These are phyloP conservation scores for Avena eriantha DNA, from an alignment of 176 grass and related monocot genomes.

Conservation along the genomic window DNA sequence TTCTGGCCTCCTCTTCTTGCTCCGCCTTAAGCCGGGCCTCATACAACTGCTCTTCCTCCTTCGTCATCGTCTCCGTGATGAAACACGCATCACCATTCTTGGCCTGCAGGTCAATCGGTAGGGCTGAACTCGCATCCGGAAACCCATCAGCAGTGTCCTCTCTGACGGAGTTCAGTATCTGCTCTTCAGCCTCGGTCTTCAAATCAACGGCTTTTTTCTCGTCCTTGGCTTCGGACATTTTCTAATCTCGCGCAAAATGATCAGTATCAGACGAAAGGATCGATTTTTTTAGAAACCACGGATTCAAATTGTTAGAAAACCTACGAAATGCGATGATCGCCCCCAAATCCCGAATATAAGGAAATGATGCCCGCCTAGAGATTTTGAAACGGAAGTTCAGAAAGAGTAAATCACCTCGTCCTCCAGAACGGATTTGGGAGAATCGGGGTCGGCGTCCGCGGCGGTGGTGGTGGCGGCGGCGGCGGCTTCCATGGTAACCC, in stretches of 20 bases:
- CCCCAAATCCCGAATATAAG: too few relatives aligned
- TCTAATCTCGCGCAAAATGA: constrained; percentile 51
- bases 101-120: constrained; percentile 65
- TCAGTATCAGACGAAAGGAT: not conserved
- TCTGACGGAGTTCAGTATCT: constrained; percentile 25
- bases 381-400: not conserved
- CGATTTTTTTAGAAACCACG: not conserved
- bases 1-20: constrained; percentile 55
- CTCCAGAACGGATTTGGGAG: constrained; percentile 81
- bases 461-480: not conserved
- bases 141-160: constrained; percentile 30
- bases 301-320: not conserved
- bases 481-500: constrained; percentile 36
- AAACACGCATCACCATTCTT: constrained; percentile 73
- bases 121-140: constrained; percentile 25
- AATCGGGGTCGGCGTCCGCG: constrained; percentile 51
- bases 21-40: constrained; percentile 53
- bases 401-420: constrained; percentile 65
- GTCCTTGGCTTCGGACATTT: constrained; percentile 21
- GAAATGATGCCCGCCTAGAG: not conserved
- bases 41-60: constrained; percentile 75
- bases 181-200: constrained; percentile 25
- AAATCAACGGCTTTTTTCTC: constrained; percentile 23
- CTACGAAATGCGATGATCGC: constrained; percentile 13
- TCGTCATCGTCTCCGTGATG: constrained; percentile 67